phyloP scores from a whole-genome alignment of 2,329 filamentous ascomycete species.

The Amauroascus niger region DNA sequence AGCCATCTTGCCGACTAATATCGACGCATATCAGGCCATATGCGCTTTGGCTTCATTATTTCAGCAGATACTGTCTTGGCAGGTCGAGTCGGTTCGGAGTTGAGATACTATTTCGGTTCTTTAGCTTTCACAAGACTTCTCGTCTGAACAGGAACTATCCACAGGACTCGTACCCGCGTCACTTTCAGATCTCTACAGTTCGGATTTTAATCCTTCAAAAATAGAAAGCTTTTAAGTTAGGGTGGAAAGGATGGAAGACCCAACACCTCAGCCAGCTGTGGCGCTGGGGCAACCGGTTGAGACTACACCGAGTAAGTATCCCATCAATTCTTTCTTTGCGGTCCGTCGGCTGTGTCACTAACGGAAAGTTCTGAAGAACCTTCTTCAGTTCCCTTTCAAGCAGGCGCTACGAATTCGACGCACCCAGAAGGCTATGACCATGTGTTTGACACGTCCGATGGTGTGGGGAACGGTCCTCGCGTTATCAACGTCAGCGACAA shows the following conservation, averaged over 20 bases:
- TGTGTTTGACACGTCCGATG: constrained; percentile 16
- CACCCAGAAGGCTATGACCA: constrained; percentile 14
- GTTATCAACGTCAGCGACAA: constrained; percentile 17
- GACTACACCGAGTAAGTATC: constrained; percentile 3
- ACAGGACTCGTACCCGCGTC: too few relatives aligned
- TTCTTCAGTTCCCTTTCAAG: not conserved
- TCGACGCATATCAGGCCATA: not conserved
- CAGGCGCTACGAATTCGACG: not conserved
- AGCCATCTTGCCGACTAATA: not conserved
- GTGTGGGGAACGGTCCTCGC: constrained; percentile 20
- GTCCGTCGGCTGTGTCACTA: not conserved
- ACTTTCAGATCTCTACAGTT: too few relatives aligned
- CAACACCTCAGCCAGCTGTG: not conserved
- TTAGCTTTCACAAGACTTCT: too few relatives aligned
- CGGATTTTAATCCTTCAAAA: too few relatives aligned
- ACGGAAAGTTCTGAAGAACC: not conserved
- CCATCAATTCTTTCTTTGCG: not conserved
- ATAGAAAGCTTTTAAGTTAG: not conserved
- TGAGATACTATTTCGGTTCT: too few relatives aligned
- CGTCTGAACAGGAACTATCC: too few relatives aligned
- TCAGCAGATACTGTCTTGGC: too few relatives aligned
- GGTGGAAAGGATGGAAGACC: not conserved
- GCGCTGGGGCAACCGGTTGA: constrained; percentile 2
- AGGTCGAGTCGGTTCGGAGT: too few relatives aligned
- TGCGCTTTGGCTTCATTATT: not conserved